A percentile compares a stretch with the other conserved stretches of the same genome.
Evolutionary conservation across 768 basidiomycete species (phyloP).

Genomic region (Rhodotorula toruloides): DNA sequence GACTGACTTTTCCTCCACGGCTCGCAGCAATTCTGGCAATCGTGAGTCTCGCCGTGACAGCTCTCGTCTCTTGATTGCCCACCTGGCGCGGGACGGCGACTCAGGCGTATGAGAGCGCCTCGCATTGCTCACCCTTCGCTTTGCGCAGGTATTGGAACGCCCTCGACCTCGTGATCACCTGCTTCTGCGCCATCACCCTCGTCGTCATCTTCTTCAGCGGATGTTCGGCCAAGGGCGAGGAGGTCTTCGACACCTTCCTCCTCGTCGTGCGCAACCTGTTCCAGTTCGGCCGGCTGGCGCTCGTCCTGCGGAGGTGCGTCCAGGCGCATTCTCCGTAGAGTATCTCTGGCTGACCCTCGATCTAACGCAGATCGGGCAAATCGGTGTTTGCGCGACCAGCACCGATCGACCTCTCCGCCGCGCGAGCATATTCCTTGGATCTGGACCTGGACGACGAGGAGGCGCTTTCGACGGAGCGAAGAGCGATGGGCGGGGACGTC

Average conservation of each 20-base stretch:
- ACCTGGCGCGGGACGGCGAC: not conserved
- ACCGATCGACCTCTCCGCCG: constrained; percentile 50
- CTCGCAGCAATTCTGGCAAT: constrained; percentile 87
- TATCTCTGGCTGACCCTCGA: too few species aligned
- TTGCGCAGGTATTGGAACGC: constrained; percentile 37
- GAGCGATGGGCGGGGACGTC: constrained; percentile 32
- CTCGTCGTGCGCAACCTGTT: constrained; percentile 88
- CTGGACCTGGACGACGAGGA: constrained; percentile 50
- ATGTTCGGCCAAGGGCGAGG: constrained; percentile 87
- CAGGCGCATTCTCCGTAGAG: too few species aligned
- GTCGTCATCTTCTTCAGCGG: constrained; percentile 82
- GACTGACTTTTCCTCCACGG: too few species aligned
- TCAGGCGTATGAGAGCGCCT: not conserved
- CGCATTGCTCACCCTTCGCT: not conserved
- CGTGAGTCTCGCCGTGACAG: constrained; percentile 46
- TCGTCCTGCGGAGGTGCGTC: constrained; percentile 86
- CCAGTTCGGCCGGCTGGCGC: constrained; percentile 56
- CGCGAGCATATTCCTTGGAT: constrained; percentile 48
- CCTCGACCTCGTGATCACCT: constrained; percentile 55
- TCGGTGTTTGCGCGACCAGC: constrained; percentile 48
- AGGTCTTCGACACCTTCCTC: constrained; percentile 83
- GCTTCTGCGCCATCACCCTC: constrained; percentile 83
- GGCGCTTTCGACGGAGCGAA: constrained; percentile 38
- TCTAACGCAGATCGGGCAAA: constrained; percentile 47
- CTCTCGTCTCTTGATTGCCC: not conserved